Conservation (phyloP, 805 yeast genomes). For the Candida pseudoglaebosa region DNA sequence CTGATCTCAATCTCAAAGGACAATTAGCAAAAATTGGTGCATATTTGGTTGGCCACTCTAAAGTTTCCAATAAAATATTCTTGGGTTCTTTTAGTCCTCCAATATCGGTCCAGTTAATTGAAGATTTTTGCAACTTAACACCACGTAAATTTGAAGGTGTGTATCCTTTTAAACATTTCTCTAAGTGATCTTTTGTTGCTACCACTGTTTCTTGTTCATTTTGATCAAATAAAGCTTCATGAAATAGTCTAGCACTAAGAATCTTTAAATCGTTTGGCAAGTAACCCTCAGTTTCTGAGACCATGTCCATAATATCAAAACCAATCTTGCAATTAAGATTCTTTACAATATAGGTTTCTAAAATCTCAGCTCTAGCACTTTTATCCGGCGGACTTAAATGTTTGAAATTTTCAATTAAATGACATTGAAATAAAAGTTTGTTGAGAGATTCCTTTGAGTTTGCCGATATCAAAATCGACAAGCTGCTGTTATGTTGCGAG, state of each 20-base stretch:
- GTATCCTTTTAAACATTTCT: constrained; percentile 59
- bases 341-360: constrained; percentile 35
- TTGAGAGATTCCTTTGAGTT: constrained; percentile 64
- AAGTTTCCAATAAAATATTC: constrained; percentile 70
- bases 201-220: constrained; percentile 9
- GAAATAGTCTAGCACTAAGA: constrained; percentile 65
- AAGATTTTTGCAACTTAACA: constrained; percentile 76
- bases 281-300: constrained; percentile 81
- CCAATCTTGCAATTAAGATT: constrained; percentile 30
- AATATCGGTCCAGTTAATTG: constrained; percentile 77
- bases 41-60: constrained; percentile 96
- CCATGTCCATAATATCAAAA: constrained; percentile 42
- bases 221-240: constrained; percentile 37
- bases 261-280: constrained; percentile 77
- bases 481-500: constrained; percentile 40
- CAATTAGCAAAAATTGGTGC: constrained; percentile 91
- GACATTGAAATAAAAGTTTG: constrained; percentile 57
- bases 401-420: constrained; percentile 61
- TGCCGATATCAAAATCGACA: constrained; percentile 61
- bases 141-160: constrained; percentile 83
- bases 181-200: constrained; percentile 38
- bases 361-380: constrained; percentile 47
- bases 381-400: constrained; percentile 69
- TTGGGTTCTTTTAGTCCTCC: constrained; percentile 86
- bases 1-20: constrained; percentile 84